Evolutionary conservation across 2,329 filamentous ascomycete species (phyloP).

Genomic region (Neopestalotiopsis sp.): DNA sequence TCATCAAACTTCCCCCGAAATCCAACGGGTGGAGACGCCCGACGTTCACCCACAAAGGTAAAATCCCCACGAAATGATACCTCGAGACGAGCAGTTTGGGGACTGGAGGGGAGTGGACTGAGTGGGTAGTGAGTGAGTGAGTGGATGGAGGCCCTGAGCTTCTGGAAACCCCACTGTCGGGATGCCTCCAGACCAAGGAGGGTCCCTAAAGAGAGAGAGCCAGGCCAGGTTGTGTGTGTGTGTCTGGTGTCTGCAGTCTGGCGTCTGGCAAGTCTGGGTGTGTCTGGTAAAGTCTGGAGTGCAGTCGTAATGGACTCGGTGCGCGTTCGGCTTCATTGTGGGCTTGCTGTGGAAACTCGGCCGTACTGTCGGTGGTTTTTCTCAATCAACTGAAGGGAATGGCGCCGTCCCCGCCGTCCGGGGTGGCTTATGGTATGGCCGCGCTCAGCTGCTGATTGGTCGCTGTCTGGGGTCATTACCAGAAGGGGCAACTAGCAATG

Average conservation of each 20-base stretch:
- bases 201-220: neutral
- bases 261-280: too few species aligned
- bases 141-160: neutral
- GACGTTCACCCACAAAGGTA: constrained; percentile 14
- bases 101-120: neutral
- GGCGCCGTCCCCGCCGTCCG: constrained; percentile 11
- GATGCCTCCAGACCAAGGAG: neutral
- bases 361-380: constrained; percentile 7
- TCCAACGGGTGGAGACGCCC: neutral
- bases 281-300: too few species aligned
- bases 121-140: too few species aligned
- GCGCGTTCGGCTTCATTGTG: constrained; percentile 16
- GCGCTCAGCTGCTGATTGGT: constrained; percentile 10
- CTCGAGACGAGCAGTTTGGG: constrained; percentile 10
- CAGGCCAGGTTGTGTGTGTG: too few species aligned
- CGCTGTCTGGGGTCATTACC: neutral
- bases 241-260: neutral
- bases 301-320: constrained; percentile 19
- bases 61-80: constrained; percentile 12
- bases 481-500: constrained; percentile 2
- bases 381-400: constrained; percentile 2
- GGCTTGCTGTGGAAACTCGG: constrained; percentile 14
- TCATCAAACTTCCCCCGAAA: neutral
- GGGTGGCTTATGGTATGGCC: neutral
- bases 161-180: neutral